phyloP scores from a whole-genome alignment of 2,329 filamentous ascomycete species.

The Aspergillus terreus region DNA sequence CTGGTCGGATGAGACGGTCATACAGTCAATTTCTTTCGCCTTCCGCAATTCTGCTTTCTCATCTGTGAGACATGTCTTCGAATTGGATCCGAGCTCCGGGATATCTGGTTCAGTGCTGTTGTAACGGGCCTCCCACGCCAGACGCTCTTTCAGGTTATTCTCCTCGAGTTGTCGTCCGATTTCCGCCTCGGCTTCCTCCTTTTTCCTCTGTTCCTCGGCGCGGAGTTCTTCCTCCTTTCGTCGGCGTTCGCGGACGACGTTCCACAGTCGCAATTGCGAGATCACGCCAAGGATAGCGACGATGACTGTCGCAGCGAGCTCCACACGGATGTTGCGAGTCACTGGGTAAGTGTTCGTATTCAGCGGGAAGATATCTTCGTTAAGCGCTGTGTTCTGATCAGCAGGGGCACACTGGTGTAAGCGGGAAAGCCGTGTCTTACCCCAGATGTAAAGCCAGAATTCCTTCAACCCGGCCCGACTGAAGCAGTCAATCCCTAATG shows the following conservation, averaged over 20 bases:
- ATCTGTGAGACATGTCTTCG: constrained; percentile 8
- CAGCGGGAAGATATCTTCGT: constrained; percentile 74
- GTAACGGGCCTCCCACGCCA: constrained; percentile 73
- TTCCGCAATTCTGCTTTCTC: constrained; percentile 18
- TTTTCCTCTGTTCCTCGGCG: constrained; percentile 53
- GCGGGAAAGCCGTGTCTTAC: constrained; percentile 35
- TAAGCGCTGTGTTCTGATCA: constrained; percentile 52
- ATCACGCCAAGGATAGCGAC: constrained; percentile 71
- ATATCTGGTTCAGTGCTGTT: constrained; percentile 49
- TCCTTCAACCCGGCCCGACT: constrained; percentile 88
- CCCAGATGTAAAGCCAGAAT: constrained; percentile 93
- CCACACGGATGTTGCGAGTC: constrained; percentile 80
- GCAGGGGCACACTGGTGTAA: not conserved
- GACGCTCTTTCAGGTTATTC: constrained; percentile 41
- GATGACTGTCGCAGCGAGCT: constrained; percentile 73
- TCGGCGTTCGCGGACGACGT: constrained; percentile 60
- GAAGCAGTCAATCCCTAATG: constrained; percentile 88
- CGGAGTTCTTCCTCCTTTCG: constrained; percentile 45
- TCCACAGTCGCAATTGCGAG: constrained; percentile 85
- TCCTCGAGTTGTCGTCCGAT: constrained; percentile 59
- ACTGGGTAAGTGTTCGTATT: constrained; percentile 75
- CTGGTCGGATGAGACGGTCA: constrained; percentile 12
- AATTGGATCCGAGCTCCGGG: constrained; percentile 22
- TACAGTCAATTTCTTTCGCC: constrained; percentile 20
- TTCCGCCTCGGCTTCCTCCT: constrained; percentile 63